A percentile compares a stretch with the other conserved stretches of the same genome.
phyloP scores from a whole-genome alignment of 352 stramenopile genomes.

The Pythium dissotocum region DNA sequence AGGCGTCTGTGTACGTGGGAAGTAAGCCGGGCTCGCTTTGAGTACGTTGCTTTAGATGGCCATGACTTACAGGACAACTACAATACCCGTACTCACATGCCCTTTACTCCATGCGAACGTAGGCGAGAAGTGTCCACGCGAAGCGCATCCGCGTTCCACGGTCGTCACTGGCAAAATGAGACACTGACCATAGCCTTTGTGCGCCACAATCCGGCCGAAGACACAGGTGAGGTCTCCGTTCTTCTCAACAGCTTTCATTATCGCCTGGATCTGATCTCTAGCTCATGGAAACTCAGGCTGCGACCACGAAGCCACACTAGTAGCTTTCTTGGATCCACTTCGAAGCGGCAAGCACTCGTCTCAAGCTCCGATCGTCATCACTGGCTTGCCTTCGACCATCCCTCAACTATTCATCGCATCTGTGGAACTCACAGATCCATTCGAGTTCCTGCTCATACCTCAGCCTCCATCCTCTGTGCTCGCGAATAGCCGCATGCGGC shows the following conservation, averaged over 20 bases:
- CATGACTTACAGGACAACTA: too few species aligned
- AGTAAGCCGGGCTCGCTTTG: background rate
- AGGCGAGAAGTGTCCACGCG: background rate
- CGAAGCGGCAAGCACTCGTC: background rate
- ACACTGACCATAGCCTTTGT: background rate
- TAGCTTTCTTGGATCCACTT: background rate
- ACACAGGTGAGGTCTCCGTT: background rate
- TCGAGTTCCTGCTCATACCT: background rate
- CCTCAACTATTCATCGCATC: background rate
- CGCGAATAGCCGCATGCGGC: background rate
- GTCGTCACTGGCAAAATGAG: background rate
- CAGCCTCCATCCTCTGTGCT: background rate
- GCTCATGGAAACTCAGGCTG: background rate
- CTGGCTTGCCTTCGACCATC: background rate
- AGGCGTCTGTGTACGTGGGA: background rate
- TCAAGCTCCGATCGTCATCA: background rate
- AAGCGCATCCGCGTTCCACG: background rate
- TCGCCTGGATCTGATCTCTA: background rate
- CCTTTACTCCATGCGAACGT: background rate
- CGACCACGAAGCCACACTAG: background rate
- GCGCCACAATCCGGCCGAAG: background rate
- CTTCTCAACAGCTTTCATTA: background rate
- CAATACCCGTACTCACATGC: too few species aligned
- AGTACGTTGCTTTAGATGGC: background rate
- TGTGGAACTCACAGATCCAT: background rate